Base-by-base conservation (phyloP, 2,329 filamentous ascomycete genomes). In the Trematosphaeria pertusa region DNA sequence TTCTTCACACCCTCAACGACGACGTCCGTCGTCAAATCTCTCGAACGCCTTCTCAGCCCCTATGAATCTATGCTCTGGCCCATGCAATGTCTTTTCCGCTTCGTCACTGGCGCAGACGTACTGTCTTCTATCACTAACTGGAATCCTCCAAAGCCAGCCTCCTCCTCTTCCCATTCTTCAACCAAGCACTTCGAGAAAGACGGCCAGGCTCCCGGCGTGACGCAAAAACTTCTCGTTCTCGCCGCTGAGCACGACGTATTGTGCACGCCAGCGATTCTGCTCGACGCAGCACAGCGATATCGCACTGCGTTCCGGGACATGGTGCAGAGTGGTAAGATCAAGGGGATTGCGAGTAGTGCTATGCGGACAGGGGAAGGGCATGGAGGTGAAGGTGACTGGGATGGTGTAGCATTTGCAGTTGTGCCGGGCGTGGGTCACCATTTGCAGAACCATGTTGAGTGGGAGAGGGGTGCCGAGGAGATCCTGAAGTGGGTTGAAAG, bases 61-160 rank as follows among this genome's bases (percentile, higher is more conserved):
- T 84, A 81, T 50, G 80, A 84, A 57, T 78, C 74, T 50, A 79
- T 80, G 58, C 56, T 75, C 22, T 84, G 80, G 81, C 75, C 79
- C 0, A 45, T 79, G 26, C 76, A 77, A 40, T 78, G 81, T 69
- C 70, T 80, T 47, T 64, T 70, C 2, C 46, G 56, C 2, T 81
- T 82, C 51, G 70, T 75, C 8, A 70, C 73, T 11, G 70, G 73
- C 1, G 47, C 64, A 26, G 73, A 67, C 12, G 64, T 82, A 2
- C 47, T 81, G 2, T 52, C 48, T 6, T 73, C 69, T 3, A 67
- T 73, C 33, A 53, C 46, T 4, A 50, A 59, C 12, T 71, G 67
- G 64, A 40, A 30, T 64, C 78, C 8, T 76, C 54, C 69, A 67
- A 4, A 76, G 74, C 1, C 64, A 62, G 31, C 7, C 1, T 11